Evolutionary conservation across 148 eudicot genomes (phyloP).

Genomic region (Vaccinium myrtillus): DNA sequence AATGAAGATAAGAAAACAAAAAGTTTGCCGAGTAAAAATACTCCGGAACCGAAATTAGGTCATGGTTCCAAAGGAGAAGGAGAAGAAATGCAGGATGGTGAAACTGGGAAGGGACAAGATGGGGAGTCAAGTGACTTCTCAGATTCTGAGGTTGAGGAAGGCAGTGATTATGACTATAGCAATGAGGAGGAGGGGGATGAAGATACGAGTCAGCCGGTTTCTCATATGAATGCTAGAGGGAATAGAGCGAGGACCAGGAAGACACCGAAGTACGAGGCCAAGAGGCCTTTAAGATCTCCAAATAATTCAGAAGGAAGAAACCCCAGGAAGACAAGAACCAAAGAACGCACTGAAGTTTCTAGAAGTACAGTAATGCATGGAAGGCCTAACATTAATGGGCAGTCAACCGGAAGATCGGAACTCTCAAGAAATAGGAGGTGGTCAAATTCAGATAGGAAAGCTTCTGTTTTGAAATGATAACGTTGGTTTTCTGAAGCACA

Average conservation of each 20-base stretch:
- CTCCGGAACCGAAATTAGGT: slow-evolving; percentile 17
- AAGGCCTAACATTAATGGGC: neutral
- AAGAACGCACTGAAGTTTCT: slow-evolving; percentile 4
- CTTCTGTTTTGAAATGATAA: slow-evolving; percentile 8
- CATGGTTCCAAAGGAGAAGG: slow-evolving; percentile 26
- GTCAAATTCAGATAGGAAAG: slow-evolving; percentile 11
- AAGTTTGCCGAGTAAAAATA: slow-evolving; percentile 18
- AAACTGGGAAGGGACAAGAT: slow-evolving; percentile 28
- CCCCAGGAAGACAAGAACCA: slow-evolving; percentile 3
- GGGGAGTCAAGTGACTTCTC: slow-evolving; percentile 25
- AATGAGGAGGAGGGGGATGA: slow-evolving; percentile 29
- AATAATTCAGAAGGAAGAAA: slow-evolving; percentile 19
- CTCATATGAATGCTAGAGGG: slow-evolving; percentile 1
- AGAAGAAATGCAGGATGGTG: slow-evolving; percentile 22
- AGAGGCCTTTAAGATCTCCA: slow-evolving; percentile 9
- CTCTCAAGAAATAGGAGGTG: slow-evolving; percentile 10
- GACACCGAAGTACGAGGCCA: slow-evolving; percentile 20
- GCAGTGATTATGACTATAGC: slow-evolving; percentile 20
- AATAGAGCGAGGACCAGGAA: slow-evolving; percentile 22
- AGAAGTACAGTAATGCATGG: slow-evolving; percentile 13
- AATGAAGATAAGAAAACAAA: slow-evolving; percentile 48
- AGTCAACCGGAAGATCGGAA: neutral
- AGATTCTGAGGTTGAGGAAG: slow-evolving; percentile 47
- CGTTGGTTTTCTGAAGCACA: neutral
- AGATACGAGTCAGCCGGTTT: neutral